Evolutionary conservation across 2,329 filamentous ascomycete species (phyloP), one percentile per base, ranked within the genome.

Genomic region (Penicillium sp.): DNA sequence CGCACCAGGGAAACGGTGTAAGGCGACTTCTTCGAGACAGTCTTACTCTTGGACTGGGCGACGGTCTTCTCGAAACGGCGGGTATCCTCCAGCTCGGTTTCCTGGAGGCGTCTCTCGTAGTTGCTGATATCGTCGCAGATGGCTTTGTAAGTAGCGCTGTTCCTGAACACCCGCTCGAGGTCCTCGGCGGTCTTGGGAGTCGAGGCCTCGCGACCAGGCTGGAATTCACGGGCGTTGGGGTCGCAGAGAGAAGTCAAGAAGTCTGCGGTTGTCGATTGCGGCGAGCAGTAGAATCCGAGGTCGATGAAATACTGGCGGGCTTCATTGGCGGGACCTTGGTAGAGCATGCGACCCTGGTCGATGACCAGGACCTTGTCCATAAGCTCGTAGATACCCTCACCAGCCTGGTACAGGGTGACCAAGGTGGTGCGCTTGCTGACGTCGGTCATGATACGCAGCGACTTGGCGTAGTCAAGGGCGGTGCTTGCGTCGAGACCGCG

Each of bases 351-450:
- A 1, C 87, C 87, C 40, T 80, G 72, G 54, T 90, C 84, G 43
- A 91, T 87, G 16, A 90, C 80, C 41, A 90, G 66, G 2, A 90
- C 86, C 67, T 90, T 90, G 64, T 93, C 87, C 78, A 90, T 87
- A 26, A 86, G 72, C 52, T 82, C 76, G 59, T 85, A 86, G 50
- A 86, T 85, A 18, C 78, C 79, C 61, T 86, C 81, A 44, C 82
- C 81, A 1, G 83, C 83, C 63, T 86, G 84, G 64, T 88, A 88
- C 0, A 88, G 72, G 0, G 85, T 87, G 1, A 86, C 84, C 13
- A 86, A 74, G 0, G 82, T 86, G 0, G 84, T 86, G 6, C 83
- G 78, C 55, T 87, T 81, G 60, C 78, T 83, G 50, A 89, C 79
- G 51, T 89, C 84, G 3, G 87, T 90, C 80, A 89, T 86, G 48